phyloP scores from a whole-genome alignment of 78 protist genomes.

The Goniomonas avonlea region DNA sequence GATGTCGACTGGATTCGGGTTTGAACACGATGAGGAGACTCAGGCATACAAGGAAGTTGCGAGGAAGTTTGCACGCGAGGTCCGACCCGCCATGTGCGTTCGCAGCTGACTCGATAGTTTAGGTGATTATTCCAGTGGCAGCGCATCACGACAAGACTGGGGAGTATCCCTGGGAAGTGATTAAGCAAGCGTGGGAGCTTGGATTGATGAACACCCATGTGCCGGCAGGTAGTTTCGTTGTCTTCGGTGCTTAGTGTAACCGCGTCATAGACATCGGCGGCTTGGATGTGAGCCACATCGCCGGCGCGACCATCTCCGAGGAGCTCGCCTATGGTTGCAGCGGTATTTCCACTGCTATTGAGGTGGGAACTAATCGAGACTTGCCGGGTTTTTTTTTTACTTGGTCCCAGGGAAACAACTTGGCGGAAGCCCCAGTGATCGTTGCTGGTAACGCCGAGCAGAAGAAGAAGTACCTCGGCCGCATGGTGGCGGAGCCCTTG shows the following conservation, averaged over 20 bases:
- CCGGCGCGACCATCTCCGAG: conserved; percentile 14
- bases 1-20: no score
- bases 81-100: no score
- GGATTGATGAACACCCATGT: conserved; percentile 30
- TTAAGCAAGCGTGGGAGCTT: conserved; percentile 32
- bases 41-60: conserved; percentile 15
- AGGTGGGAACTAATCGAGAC: no score
- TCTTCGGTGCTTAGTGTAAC: no score
- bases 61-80: conserved; percentile 31
- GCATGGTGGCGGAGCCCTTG: conserved; percentile 32
- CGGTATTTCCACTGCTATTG: conserved; percentile 37
- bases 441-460: conserved; percentile 39
- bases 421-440: conserved; percentile 38
- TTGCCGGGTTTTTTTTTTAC: no score
- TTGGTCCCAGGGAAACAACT: no score
- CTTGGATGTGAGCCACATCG: conserved; percentile 7
- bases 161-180: conserved; percentile 35
- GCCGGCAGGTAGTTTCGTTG: no score
- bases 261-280: conserved; percentile 40
- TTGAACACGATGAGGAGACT: conserved; percentile 25
- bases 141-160: conserved; percentile 37
- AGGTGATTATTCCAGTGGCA: conserved; percentile 37
- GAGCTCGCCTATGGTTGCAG: conserved; percentile 42
- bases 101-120: no score
- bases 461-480: conserved; percentile 52